These are phyloP conservation scores for Musa itinerans DNA, from an alignment of 176 grass and related monocot species.

Conservation along the genomic window DNA sequence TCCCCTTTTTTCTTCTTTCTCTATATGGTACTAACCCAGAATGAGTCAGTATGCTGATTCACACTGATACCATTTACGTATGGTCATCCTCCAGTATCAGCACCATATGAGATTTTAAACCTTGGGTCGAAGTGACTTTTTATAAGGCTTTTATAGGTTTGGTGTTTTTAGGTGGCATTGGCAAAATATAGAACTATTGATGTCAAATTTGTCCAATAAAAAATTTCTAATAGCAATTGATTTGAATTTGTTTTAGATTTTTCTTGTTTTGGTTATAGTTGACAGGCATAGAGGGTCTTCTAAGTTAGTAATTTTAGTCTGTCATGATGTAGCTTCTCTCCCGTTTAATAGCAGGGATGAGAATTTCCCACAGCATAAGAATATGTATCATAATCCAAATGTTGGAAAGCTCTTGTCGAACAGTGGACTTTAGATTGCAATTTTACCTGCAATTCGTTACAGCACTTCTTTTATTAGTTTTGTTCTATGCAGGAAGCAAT, in stretches of 20 bases:
- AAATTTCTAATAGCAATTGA: background rate
- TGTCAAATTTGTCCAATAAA: background rate
- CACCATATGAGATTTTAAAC: too few relatives aligned
- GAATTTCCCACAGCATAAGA: background rate
- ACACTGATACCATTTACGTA: too few relatives aligned
- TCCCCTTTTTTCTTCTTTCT: too few relatives aligned
- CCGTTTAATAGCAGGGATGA: background rate
- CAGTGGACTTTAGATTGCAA: background rate
- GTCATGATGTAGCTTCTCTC: background rate
- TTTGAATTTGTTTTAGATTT: background rate
- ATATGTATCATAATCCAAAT: background rate
- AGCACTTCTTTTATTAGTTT: background rate
- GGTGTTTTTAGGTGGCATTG: background rate
- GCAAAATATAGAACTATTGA: background rate
- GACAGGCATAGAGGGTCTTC: background rate
- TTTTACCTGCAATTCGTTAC: background rate
- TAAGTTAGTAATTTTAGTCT: background rate
- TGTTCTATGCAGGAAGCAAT: slow-evolving; percentile 56
- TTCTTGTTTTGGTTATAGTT: background rate
- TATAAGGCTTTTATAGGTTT: background rate
- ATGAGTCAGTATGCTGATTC: too few relatives aligned
- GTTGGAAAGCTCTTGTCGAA: background rate
- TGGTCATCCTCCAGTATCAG: too few relatives aligned
- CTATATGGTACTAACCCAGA: too few relatives aligned
- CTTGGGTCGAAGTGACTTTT: too few relatives aligned